Conservation (phyloP, 2,329 filamentous ascomycete species). For the Colletotrichum sp. region DNA sequence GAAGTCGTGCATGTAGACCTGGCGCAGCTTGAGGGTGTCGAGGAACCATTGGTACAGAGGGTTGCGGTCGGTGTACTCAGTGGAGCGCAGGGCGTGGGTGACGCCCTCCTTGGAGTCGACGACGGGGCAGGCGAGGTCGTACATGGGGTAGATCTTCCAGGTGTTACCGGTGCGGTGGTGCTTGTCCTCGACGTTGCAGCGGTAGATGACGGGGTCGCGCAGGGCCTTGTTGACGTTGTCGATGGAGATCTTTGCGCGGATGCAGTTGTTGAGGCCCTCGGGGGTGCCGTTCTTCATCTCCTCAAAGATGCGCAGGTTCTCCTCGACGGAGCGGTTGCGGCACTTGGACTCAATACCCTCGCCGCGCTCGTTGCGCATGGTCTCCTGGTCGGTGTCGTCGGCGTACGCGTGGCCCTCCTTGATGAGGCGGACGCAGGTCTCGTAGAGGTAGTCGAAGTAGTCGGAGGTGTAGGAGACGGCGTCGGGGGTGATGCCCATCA, state of each 20-base stretch:
- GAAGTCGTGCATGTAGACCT: constrained; percentile 87
- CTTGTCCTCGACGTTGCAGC: constrained; percentile 73
- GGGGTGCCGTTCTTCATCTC: constrained; percentile 90
- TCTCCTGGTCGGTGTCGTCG: constrained; percentile 90
- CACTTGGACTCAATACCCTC: constrained; percentile 82
- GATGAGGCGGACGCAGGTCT: constrained; percentile 84
- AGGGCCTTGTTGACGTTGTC: constrained; percentile 95
- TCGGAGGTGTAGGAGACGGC: constrained; percentile 89
- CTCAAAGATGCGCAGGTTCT: constrained; percentile 84
- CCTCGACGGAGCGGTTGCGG: constrained; percentile 79
- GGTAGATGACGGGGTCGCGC: constrained; percentile 96
- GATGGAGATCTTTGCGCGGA: constrained; percentile 91
- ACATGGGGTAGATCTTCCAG: constrained; percentile 89
- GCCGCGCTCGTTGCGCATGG: constrained; percentile 85
- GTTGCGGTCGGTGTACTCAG: constrained; percentile 87
- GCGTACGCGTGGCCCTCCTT: constrained; percentile 89
- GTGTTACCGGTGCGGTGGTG: constrained; percentile 81
- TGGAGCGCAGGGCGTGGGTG: constrained; percentile 82
- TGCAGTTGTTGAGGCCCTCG: constrained; percentile 84
- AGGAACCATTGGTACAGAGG: constrained; percentile 88
- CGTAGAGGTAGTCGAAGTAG: constrained; percentile 92
- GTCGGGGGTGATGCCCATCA: constrained; percentile 93
- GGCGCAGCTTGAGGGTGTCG: constrained; percentile 73
- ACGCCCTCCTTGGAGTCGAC: constrained; percentile 83
- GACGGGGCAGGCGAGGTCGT: constrained; percentile 85